Evolutionary conservation across 176 grass and related monocot genomes (phyloP).

Genomic region (Tillandsia fasciculata): DNA sequence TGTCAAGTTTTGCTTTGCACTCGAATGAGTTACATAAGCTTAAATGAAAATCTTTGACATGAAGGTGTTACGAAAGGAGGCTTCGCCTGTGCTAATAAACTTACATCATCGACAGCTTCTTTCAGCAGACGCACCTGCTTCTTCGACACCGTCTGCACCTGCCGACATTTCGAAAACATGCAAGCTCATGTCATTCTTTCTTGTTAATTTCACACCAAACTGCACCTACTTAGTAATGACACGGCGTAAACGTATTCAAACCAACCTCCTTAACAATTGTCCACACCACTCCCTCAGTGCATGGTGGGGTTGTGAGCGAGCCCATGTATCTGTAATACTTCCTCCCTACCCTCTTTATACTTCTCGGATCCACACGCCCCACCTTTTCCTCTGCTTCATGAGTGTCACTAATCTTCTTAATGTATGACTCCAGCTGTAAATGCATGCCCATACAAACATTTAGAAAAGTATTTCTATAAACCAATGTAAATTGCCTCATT

Average conservation of each 20-base stretch:
- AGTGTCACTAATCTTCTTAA: conserved; percentile 21
- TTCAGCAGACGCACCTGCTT: conserved; percentile 48
- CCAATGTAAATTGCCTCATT: too few relatives aligned
- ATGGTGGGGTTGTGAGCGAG: conserved; percentile 62
- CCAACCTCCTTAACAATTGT: conserved; percentile 47
- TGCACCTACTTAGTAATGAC: not conserved
- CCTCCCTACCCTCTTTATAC: conserved; percentile 16
- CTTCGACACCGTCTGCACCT: conserved; percentile 48
- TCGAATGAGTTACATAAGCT: too few relatives aligned
- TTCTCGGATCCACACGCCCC: conserved; percentile 26
- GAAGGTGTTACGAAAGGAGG: not conserved
- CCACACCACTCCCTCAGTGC: conserved; percentile 73
- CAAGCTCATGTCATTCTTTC: not conserved
- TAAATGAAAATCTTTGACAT: too few relatives aligned
- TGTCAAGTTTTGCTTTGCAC: too few relatives aligned
- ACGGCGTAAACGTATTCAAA: not conserved
- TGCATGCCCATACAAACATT: not conserved
- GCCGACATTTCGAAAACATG: not conserved
- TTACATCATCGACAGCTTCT: conserved; percentile 63
- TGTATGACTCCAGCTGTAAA: conserved; percentile 42
- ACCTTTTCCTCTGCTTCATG: conserved; percentile 29
- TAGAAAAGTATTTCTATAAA: too few relatives aligned
- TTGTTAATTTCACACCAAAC: not conserved
- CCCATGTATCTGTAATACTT: conserved; percentile 73
- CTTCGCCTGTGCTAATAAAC: not conserved